Base-by-base conservation (phyloP, 768 basidiomycete species). In the Termitomyces sp. region DNA sequence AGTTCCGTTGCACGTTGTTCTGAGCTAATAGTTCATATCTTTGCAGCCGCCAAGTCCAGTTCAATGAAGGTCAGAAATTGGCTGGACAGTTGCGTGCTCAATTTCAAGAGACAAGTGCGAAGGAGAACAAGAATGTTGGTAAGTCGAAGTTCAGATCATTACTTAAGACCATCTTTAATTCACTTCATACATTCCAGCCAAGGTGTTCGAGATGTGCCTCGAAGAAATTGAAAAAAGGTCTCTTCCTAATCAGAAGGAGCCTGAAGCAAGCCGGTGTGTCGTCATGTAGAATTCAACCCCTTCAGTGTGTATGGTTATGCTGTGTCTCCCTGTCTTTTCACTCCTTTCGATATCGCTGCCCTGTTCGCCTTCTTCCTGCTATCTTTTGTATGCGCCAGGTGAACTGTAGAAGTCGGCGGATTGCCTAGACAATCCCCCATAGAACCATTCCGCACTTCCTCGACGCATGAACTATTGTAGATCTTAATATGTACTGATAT, bases 51-150 rank as follows among this genome's bases (percentile, higher is more conserved):
- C 89, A 91, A 73, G 91, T 95, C 7, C 78, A 82, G 52, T 69
- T 80, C 1, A 70, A 76, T n/a, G 90, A 93, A 63, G 93, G 86
- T 12, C 76, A 90, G 69, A 79, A 81, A 53, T 74, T 96, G 39
- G 94, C 92, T 10, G 78, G 80, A 61, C 75, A 76, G 56, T 83
- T 86, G 62, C 80, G 84, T 38, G 86, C 91, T 7, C 88, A 87
- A 3, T 95, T 86, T 76, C 78, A 95, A 40, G 94, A 96, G 72
- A 91, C 91, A 13, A 93, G 90, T 63, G 92, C 94, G 33, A 91
- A 91, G 79, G 78, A 83, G 54, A 90, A 93, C 61, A 70, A 83
- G 69, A 94, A 96, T 70, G 88, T 97, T 62, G 84, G 94, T 94
- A 63, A 70, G 94, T 87, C 44, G 12, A 42, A 29, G 20, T 49